Evolutionary conservation across 257 asterid species (phyloP).

Genomic region (Hygrophila difformis): DNA sequence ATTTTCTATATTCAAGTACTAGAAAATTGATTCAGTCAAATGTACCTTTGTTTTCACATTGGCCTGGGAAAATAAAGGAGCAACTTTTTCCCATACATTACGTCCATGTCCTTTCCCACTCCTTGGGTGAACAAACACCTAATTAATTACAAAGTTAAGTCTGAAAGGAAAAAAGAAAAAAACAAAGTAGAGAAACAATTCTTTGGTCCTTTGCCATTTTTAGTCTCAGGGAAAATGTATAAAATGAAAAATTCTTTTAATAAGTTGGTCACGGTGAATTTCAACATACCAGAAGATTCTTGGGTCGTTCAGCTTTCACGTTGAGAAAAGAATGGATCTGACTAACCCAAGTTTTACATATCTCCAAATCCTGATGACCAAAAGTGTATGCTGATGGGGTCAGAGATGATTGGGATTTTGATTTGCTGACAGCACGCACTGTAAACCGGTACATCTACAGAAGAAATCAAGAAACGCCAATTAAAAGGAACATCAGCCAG

Average conservation of each 20-base stretch:
- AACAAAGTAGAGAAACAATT: background rate
- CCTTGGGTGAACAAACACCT: conserved; percentile 91
- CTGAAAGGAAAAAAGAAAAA: conserved; percentile 5
- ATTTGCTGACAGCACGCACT: conserved; percentile 52
- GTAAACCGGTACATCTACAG: conserved; percentile 79
- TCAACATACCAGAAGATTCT: conserved; percentile 72
- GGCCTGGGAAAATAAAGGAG: conserved; percentile 83
- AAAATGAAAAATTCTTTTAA: too few relatives aligned
- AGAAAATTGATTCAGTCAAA: too few relatives aligned
- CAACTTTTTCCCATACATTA: conserved; percentile 74
- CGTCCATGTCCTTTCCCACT: conserved; percentile 91
- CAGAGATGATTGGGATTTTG: conserved; percentile 53
- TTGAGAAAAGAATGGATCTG: conserved; percentile 37
- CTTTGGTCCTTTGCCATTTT: conserved; percentile 17
- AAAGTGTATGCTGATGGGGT: conserved; percentile 53
- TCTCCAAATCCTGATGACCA: conserved; percentile 60
- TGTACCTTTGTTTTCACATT: conserved; percentile 77
- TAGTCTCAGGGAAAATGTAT: conserved; percentile 13
- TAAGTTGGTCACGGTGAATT: too few relatives aligned
- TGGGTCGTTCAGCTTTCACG: conserved; percentile 54
- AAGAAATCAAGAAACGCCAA: conserved; percentile 18
- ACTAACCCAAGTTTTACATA: conserved; percentile 64
- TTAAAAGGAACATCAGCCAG: conserved; percentile 7
- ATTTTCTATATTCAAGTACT: too few relatives aligned
- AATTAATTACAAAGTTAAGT: conserved; percentile 29